Conservation (phyloP, 495 filamentous ascomycete species). For the Neurospora cerealis region DNA sequence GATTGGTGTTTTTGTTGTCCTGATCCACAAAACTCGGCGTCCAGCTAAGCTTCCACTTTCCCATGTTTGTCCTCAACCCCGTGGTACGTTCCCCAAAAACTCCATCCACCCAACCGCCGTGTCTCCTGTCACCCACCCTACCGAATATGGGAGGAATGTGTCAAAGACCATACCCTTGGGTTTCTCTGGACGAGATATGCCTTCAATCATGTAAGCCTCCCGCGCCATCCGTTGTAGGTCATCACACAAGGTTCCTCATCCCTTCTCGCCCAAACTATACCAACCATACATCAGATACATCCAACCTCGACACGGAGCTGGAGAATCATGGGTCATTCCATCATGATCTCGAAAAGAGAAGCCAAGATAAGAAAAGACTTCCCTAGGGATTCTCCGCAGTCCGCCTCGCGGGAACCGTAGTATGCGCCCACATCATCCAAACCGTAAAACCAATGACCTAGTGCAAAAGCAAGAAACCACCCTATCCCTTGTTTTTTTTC, state of each 20-base stretch:
- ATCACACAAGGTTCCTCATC: neutral
- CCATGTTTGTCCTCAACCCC: neutral
- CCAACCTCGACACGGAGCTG: neutral
- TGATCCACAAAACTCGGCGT: neutral
- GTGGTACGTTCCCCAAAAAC: neutral
- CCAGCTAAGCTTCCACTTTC: neutral
- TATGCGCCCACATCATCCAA: neutral
- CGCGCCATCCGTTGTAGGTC: neutral
- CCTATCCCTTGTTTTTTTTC: neutral
- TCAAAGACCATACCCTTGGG: neutral
- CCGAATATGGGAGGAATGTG: neutral
- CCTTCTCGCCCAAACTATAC: neutral
- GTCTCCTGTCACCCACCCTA: neutral
- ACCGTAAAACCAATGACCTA: neutral
- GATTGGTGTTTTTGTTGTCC: neutral
- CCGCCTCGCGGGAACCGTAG: neutral
- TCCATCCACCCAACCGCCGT: neutral
- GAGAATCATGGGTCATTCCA: neutral
- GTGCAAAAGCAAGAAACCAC: neutral
- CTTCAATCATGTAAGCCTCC: neutral
- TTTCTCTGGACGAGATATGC: neutral
- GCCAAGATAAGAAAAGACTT: neutral
- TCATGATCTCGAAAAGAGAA: neutral
- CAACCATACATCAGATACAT: neutral
- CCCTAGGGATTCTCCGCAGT: neutral